Conservation (phyloP, 345 rosid species). For the Pugionium cornutum region DNA sequence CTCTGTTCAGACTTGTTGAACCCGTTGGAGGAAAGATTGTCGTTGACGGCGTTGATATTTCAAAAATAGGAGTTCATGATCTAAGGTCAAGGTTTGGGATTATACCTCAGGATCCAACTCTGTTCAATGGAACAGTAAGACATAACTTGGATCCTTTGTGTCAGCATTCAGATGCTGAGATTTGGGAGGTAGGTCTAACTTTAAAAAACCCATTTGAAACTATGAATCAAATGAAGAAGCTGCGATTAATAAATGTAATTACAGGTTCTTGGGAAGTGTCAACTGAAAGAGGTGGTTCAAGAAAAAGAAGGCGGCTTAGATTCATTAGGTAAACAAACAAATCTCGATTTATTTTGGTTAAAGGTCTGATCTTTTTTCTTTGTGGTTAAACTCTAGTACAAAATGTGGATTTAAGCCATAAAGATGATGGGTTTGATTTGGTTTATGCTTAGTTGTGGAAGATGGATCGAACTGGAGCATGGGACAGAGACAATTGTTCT, state of each 20-base stretch:
- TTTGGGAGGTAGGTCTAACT: slow-evolving; percentile 78
- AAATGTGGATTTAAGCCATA: neutral
- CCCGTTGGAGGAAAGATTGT: slow-evolving; percentile 79
- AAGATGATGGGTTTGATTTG: neutral
- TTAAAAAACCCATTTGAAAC: neutral
- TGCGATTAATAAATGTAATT: neutral
- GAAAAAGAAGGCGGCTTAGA: slow-evolving; percentile 75
- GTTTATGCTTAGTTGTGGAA: slow-evolving; percentile 58
- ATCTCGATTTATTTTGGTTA: too few species aligned
- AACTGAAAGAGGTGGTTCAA: slow-evolving; percentile 71
- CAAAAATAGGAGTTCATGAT: slow-evolving; percentile 80
- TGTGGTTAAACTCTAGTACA: too few species aligned
- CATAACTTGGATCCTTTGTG: slow-evolving; percentile 82
- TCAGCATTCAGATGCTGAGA: slow-evolving; percentile 72
- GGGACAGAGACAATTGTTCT: slow-evolving; percentile 91
- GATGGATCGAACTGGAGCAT: slow-evolving; percentile 98
- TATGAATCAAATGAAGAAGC: slow-evolving; percentile 7
- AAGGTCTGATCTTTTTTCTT: too few species aligned
- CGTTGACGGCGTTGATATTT: slow-evolving; percentile 81
- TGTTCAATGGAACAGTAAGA: slow-evolving; percentile 90
- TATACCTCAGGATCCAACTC: slow-evolving; percentile 94
- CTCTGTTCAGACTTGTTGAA: slow-evolving; percentile 88
- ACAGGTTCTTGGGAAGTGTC: slow-evolving; percentile 88
- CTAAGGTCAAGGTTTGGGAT: slow-evolving; percentile 86
- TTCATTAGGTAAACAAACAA: slow-evolving; percentile 58